A percentile compares a stretch with the other conserved stretches of the same genome.
These are phyloP conservation scores for Abrus pulchellus DNA, from an alignment of 306 rosid species.

Conservation along the genomic window DNA sequence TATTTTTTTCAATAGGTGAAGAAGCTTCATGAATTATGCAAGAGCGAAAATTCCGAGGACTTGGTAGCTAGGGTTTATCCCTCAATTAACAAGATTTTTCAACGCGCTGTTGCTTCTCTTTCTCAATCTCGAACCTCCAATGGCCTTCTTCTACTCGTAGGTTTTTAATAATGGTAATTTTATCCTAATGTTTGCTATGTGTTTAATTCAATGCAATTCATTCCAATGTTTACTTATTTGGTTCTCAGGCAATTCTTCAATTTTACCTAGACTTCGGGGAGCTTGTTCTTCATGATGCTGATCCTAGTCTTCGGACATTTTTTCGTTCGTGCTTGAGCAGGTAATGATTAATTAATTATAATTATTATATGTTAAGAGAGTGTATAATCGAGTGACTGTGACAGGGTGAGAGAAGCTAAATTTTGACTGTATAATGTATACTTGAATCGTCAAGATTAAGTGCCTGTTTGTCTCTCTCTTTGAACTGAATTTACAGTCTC, in stretches of 20 bases:
- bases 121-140: constrained; percentile 86
- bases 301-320: constrained; percentile 85
- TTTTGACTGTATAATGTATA: background rate
- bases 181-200: background rate
- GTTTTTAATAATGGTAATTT: background rate
- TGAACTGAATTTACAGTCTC: too few relatives aligned
- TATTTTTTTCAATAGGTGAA: constrained; percentile 63
- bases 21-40: constrained; percentile 78
- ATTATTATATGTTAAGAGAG: background rate
- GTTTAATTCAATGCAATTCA: constrained; percentile 5
- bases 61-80: constrained; percentile 90
- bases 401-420: background rate
- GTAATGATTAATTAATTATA: constrained; percentile 44
- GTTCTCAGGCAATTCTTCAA: constrained; percentile 82
- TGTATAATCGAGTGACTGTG: background rate
- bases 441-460: background rate
- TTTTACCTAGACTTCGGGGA: constrained; percentile 96
- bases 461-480: too few relatives aligned
- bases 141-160: constrained; percentile 89
- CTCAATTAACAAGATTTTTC: constrained; percentile 81
- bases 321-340: constrained; percentile 95
- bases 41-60: constrained; percentile 82
- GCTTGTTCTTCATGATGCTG: constrained; percentile 91
- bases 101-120: constrained; percentile 82
- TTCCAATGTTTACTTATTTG: constrained; percentile 9